Evolutionary conservation across 2,329 filamentous ascomycete species (phyloP).

Genomic region (Fusarium mexicanum): DNA sequence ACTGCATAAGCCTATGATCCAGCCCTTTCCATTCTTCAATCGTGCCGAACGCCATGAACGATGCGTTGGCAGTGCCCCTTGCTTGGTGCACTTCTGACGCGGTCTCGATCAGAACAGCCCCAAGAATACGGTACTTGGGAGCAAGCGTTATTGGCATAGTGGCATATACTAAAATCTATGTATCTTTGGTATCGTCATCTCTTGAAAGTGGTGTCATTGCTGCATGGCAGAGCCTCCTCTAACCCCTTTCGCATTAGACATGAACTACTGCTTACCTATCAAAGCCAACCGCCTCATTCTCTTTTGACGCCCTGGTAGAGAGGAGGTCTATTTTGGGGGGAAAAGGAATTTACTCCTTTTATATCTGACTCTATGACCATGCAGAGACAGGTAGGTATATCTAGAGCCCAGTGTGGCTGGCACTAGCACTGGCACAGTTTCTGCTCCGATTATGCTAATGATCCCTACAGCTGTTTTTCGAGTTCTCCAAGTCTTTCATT

Average conservation of each 20-base stretch:
- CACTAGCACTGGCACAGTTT: background rate
- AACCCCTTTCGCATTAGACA: slow-evolving; percentile 30
- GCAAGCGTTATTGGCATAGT: background rate
- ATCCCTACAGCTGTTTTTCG: background rate
- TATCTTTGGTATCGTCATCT: background rate
- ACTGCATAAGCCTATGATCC: background rate
- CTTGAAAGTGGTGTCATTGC: slow-evolving; percentile 15
- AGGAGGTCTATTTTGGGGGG: background rate
- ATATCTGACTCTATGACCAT: background rate
- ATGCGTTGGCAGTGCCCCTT: slow-evolving; percentile 4
- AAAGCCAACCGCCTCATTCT: slow-evolving; percentile 20
- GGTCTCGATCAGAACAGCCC: slow-evolving; percentile 16
- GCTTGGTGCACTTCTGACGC: background rate
- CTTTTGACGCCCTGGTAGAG: slow-evolving; percentile 12
- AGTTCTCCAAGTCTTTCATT: background rate
- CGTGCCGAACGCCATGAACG: background rate
- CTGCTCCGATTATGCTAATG: background rate
- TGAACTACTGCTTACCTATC: slow-evolving; percentile 9
- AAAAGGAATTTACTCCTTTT: background rate
- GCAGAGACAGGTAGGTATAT: background rate
- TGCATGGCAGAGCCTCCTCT: slow-evolving; percentile 29
- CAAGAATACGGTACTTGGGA: background rate
- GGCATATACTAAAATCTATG: background rate
- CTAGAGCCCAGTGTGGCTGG: background rate
- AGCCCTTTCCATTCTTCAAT: background rate